Evolutionary conservation across 805 yeast genomes (phyloP), one percentile per base, ranked within the genome.

Genomic region (Lipomyces sp.): DNA sequence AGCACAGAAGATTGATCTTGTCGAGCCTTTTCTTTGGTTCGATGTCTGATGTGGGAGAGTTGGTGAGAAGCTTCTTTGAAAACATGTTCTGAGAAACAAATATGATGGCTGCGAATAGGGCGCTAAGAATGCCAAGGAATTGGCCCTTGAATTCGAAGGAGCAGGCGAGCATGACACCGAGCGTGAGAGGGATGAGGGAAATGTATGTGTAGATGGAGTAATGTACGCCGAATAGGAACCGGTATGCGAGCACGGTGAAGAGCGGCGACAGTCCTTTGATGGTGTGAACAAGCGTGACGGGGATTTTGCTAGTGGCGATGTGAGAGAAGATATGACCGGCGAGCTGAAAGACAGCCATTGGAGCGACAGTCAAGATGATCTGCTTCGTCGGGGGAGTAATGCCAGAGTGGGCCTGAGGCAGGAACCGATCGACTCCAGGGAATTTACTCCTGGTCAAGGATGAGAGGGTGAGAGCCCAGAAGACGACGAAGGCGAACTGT

Each of bases 301-400:
- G 97, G 60, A 95, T 90, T 67, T 90, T 77, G 1, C 93, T 85
- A 1, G 97, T 92, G n/a, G 98, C 94, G 75, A 90, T 90, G 76
- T 93, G 97, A 6, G 96, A 86, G 13, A 96, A 86, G 69, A 93
- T 86, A 77, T 94, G 98, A 29, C 98, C 99, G 29, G 88, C 81
- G 71, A 94, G 90, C 80, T 94, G 98, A 79, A 94, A 95, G 67
- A 87, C 80, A 6, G 98, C 98, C 97, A 94, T 92, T 24, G 98
- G 98, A 30, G 91, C 84, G 0, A 97, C 91, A 13, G 92, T 88
- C 59, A 80, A 74, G 15, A 90, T 72, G 42, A 88, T 80, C 60
- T 81, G 74, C 58, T 76, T 71, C 1, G 86, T 80, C 32, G 96
- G 95, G 30, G 48, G 73, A 62, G 24, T 60, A 61, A 18, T 68